phyloP scores from a whole-genome alignment of 345 rosid species.

The Murraya paniculata region DNA sequence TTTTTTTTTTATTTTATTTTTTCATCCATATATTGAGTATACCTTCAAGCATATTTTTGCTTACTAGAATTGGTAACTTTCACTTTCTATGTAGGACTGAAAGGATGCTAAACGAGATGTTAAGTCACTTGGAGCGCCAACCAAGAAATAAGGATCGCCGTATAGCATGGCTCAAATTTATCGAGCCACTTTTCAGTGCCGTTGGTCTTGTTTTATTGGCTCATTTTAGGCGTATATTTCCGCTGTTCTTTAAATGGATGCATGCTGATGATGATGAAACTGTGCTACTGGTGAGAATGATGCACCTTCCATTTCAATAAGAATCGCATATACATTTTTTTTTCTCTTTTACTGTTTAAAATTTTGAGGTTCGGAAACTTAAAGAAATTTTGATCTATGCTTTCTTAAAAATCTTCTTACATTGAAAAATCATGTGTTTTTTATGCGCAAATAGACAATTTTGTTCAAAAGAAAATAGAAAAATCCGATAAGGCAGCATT shows the following conservation, averaged over 20 bases:
- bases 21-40: not conserved
- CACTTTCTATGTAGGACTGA: constrained; percentile 48
- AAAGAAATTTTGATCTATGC: not conserved
- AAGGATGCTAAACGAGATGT: constrained; percentile 72
- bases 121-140: constrained; percentile 85
- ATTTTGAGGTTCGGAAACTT: not conserved
- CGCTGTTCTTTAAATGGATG: constrained; percentile 82
- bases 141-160: constrained; percentile 69
- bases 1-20: no score
- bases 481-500: no score
- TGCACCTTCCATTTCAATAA: not conserved
- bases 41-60: not conserved
- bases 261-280: constrained; percentile 85
- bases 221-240: constrained; percentile 75
- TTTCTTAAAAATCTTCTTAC: not conserved
- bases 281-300: constrained; percentile 56
- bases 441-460: not conserved
- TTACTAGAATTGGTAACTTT: not conserved
- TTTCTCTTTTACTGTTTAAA: not conserved
- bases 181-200: constrained; percentile 63
- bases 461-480: not conserved
- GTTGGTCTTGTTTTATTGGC: constrained; percentile 68
- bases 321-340: not conserved
- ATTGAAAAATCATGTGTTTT: not conserved
- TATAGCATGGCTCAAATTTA: constrained; percentile 59